Conservation (phyloP, 2,329 filamentous ascomycete species). For the Hymenoscyphus scutula region DNA sequence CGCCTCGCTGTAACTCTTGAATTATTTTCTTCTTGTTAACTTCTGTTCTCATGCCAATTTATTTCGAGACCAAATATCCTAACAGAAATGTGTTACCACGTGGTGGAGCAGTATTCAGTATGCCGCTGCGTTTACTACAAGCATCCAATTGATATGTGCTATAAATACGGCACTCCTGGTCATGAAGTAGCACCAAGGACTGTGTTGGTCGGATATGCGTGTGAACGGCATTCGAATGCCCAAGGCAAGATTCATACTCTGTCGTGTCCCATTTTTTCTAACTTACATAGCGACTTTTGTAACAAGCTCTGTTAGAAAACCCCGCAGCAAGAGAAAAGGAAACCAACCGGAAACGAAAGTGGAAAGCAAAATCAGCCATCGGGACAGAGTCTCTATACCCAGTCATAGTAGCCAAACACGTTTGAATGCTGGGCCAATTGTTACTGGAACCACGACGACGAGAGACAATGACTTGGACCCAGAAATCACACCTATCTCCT, state of each 20-base stretch:
- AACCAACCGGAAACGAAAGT: no score
- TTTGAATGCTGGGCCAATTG: background rate
- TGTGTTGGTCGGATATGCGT: conserved; percentile 68
- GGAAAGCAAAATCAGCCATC: no score
- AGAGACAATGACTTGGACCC: background rate
- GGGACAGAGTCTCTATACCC: no score
- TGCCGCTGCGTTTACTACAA: conserved; percentile 69
- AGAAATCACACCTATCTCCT: no score
- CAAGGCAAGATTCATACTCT: background rate
- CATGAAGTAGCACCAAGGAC: conserved; percentile 64
- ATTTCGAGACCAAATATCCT: no score
- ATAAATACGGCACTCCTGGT: conserved; percentile 58
- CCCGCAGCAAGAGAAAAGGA: no score
- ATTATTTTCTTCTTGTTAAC: no score
- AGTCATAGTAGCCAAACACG: no score
- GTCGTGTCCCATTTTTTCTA: background rate
- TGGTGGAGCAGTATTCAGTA: conserved; percentile 67
- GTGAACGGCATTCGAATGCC: conserved; percentile 46
- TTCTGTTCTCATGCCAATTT: no score
- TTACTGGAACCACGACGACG: background rate
- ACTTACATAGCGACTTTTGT: background rate
- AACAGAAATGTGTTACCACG: conserved; percentile 63
- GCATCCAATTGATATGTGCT: conserved; percentile 66
- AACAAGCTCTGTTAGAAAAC: background rate
- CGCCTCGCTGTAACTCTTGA: no score